Base-by-base conservation (phyloP, 805 yeast genomes). In the Pichia cabralensis region DNA sequence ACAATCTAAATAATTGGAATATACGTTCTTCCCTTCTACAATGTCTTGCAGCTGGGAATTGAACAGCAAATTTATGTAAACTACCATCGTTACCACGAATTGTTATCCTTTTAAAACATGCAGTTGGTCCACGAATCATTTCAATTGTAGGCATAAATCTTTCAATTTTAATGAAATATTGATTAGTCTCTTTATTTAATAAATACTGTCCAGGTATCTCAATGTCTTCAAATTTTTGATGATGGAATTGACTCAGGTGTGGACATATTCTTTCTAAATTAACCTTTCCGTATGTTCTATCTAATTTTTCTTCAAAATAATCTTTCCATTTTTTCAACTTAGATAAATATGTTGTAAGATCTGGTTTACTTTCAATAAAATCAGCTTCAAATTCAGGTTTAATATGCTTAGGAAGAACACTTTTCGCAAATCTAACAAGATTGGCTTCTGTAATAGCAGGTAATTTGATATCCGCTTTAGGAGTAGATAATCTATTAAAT, bases 151-250 rank as follows among this genome's bases (percentile, higher is more conserved):
- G 94, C 55, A 92, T 61, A 60, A 92, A 94, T 38, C 98, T 67
- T 43, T 86, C 96, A 49, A 92, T 83, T 66, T 92, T 92, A 32
- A 85, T 71, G 55, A 92, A 94, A 55, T 89, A 95, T 53, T 84
- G 89, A 56, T 71, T 85, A 56, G 69, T 84, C 49, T 89, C 97
- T 53, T 79, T 81, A 55, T 84, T 82, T 61, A 85, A 65, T 52
- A 88, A 62, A 51, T 92, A 92, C 53, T 92, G 99, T 2, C 99
- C 98, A 1, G 98, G 98, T 39, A 92, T 77, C 55, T 92, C 98
- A 39, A 92, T 84, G 32, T 92, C 98, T 55, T 92, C 99, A 53
- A 92, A 92, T 59, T 86, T 89, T 56, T 92, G 97, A 55, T 92
- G 95, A 59, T 92, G 98, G 74, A 94, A 92, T 53, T 88, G 96